Evolutionary conservation across 306 rosid genomes (phyloP).

Genomic region (Purshia tridentata): DNA sequence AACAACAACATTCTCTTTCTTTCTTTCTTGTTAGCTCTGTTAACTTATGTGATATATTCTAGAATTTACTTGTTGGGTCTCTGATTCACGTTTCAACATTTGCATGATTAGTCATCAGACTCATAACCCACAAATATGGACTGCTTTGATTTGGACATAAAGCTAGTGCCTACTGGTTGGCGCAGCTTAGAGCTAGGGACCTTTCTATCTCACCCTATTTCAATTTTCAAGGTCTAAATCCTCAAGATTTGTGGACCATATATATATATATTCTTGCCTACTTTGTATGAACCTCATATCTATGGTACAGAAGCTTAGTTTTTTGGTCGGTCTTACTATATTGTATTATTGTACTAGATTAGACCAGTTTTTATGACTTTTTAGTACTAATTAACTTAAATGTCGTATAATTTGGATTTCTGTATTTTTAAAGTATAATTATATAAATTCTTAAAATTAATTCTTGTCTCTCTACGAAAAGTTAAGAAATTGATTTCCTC

Average conservation of each 20-base stretch:
- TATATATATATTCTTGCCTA: neutral
- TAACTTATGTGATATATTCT: neutral
- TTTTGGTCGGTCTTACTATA: no score
- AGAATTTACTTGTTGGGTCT: constrained; percentile 19
- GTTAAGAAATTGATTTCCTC: no score
- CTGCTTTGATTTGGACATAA: constrained; percentile 33
- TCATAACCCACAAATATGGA: constrained; percentile 33
- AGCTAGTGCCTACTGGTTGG: constrained; percentile 19
- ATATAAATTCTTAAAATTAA: no score
- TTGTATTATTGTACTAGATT: no score
- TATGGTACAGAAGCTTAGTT: no score
- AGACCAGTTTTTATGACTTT: no score
- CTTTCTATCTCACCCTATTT: constrained; percentile 24
- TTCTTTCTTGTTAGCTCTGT: neutral
- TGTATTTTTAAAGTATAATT: no score
- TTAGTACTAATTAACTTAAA: no score
- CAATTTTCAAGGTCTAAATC: constrained; percentile 6
- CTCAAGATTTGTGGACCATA: constrained; percentile 34
- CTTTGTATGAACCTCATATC: neutral
- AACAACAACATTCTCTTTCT: neutral
- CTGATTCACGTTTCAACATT: constrained; percentile 33
- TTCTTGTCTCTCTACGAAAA: no score
- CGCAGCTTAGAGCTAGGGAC: constrained; percentile 12
- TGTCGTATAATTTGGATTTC: no score
- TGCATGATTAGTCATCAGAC: constrained; percentile 34